Evolutionary conservation across 1,139 yeast genomes (phyloP), one percentile per base, ranked within the genome.

Genomic region (Suhomyces choctaworum): DNA sequence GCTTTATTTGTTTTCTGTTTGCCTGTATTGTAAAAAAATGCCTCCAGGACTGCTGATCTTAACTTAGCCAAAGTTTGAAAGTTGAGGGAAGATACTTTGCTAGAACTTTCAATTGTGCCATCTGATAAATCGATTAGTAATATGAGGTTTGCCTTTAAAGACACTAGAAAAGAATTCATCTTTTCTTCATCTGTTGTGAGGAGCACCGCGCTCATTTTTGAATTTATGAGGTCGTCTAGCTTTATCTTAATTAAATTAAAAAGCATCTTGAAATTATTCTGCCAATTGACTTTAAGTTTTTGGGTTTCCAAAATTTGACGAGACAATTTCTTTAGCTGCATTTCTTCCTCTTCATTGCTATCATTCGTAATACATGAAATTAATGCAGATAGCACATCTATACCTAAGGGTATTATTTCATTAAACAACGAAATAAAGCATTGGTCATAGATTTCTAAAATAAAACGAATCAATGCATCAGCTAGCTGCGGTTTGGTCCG

Each of bases 151-250:
- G 67, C 52, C 35, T 64, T 55, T 4, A 69, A 32, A 0, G 72
- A 57, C 4, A 54, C 42, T 9, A 65, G 28, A 29, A 50, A 59
- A 4, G 58, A 40, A 2, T 51, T 38, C 7, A 66, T 54, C 41
- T 61, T 64, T 1, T 63, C 69, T n/a, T 64, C 64, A 36, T 60
- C 62, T 10, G 65, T 39, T 11, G 71, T 60, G 13, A 51, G 46
- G 26, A 64, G 37, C 1, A 60, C 45, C 0, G 53, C 30, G 1
- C 56, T 28, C 27, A 62, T 34, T 37, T 60, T 62, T 24, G 41
- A 47, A 10, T 48, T 52, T 1, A 64, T 44, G 23, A 64, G 45
- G 33, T 63, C 65, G 10, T 47, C 44, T 7, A 62, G 33, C 29
- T 64, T 64, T 2, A 24, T 4, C 9, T 43, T 40, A 2, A 61